phyloP scores from a whole-genome alignment of 306 rosid species.

The Vachellia pachyceras region DNA sequence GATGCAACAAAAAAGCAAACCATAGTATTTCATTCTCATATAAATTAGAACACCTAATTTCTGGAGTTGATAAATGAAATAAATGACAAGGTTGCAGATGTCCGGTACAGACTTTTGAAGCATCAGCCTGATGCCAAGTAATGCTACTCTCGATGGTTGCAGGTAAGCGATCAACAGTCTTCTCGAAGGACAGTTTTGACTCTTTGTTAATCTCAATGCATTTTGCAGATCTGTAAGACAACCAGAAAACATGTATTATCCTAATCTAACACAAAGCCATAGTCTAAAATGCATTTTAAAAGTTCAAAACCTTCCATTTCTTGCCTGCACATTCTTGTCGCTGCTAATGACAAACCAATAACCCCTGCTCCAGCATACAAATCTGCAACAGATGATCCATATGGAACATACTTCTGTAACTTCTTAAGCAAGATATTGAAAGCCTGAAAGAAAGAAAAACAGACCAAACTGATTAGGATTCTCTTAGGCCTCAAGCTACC shows the following conservation, averaged over 20 bases:
- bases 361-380: conserved; percentile 98
- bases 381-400: conserved; percentile 86
- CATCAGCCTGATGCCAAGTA: conserved; percentile 93
- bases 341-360: conserved; percentile 91
- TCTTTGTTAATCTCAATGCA: conserved; percentile 95
- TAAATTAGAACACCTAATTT: conserved; percentile 17
- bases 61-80: conserved; percentile 29
- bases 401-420: conserved; percentile 87
- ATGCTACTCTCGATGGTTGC: conserved; percentile 68
- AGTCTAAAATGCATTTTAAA: conserved; percentile 9
- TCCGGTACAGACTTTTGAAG: conserved; percentile 66
- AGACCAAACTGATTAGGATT: not conserved
- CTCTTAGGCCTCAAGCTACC: conserved; percentile 1
- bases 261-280: conserved; percentile 29
- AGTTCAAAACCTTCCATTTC: conserved; percentile 44
- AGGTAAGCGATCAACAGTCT: conserved; percentile 81
- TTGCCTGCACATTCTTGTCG: conserved; percentile 94
- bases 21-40: not conserved
- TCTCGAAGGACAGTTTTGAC: conserved; percentile 89
- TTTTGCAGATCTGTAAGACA: conserved; percentile 69
- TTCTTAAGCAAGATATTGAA: conserved; percentile 83
- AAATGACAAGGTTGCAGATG: conserved; percentile 39
- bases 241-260: conserved; percentile 25
- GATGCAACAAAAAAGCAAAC: not conserved
- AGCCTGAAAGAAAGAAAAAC: conserved; percentile 61